phyloP scores from a whole-genome alignment of 345 rosid genomes.

The Aegle marmelos region DNA sequence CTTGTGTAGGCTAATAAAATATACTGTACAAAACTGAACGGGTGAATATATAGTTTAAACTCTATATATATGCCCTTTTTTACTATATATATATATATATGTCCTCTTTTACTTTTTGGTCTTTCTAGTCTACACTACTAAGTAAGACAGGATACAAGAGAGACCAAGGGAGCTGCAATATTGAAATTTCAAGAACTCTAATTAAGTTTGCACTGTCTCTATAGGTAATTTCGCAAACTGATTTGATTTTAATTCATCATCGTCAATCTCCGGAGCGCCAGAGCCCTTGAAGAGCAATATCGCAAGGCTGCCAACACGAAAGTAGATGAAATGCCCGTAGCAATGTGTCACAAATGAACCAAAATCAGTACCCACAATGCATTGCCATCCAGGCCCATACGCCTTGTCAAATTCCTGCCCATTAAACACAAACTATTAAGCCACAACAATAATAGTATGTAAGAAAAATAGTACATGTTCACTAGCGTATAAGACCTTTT shows the following conservation, averaged over 20 bases:
- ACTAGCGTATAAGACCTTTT: slow-evolving; percentile 39
- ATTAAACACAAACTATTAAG: neutral
- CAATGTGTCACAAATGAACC: slow-evolving; percentile 69
- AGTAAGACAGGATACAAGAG: slow-evolving; percentile 5
- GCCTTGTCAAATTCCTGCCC: slow-evolving; percentile 54
- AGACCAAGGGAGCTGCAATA: neutral
- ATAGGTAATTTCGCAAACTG: slow-evolving; percentile 15
- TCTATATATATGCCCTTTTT: too few species aligned
- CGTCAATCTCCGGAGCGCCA: slow-evolving; percentile 22
- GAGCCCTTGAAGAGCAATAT: slow-evolving; percentile 67
- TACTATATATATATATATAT: too few species aligned
- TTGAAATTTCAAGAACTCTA: neutral
- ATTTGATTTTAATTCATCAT: slow-evolving; percentile 9
- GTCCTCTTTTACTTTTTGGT: neutral
- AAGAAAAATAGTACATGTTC: neutral
- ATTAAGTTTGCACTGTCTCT: slow-evolving; percentile 17
- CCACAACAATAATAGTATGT: too few species aligned
- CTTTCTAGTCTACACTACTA: neutral
- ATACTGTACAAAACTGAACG: too few species aligned
- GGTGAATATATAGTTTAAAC: too few species aligned
- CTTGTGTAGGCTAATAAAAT: too few species aligned
- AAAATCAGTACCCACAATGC: slow-evolving; percentile 69
- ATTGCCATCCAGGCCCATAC: slow-evolving; percentile 62
- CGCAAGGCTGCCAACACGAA: slow-evolving; percentile 54
- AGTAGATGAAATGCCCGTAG: slow-evolving; percentile 57